A percentile compares a stretch with the other conserved stretches of the same genome.
Evolutionary conservation across 1,284 basidiomycete species (phyloP).

Genomic region (Gomphus bonarii): DNA sequence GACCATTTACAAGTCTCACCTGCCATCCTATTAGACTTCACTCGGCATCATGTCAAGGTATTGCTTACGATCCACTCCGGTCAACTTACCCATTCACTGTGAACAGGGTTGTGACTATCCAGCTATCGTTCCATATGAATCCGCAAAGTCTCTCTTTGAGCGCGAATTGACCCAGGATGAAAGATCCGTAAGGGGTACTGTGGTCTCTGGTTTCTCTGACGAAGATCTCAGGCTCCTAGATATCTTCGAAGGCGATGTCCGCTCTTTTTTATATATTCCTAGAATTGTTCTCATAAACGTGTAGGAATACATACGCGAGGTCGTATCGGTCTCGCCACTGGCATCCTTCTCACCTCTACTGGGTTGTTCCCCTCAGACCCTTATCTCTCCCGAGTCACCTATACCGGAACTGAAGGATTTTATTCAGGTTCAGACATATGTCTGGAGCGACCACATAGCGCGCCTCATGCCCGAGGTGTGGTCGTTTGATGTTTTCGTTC

Average conservation of each 20-base stretch:
- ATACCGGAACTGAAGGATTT: constrained; percentile 14
- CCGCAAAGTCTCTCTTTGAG: constrained; percentile 32
- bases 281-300: not conserved
- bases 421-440: constrained; percentile 55
- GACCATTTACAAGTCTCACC: constrained; percentile 46
- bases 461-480: constrained; percentile 54
- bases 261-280: constrained; percentile 20
- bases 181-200: constrained; percentile 54
- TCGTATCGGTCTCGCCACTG: constrained; percentile 45
- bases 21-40: constrained; percentile 49
- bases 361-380: constrained; percentile 20
- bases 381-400: constrained; percentile 12
- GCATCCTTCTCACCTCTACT: constrained; percentile 28
- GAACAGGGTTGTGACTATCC: constrained; percentile 57
- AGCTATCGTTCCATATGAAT: constrained; percentile 51
- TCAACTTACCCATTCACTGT: not conserved
- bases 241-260: constrained; percentile 70
- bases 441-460: constrained; percentile 42
- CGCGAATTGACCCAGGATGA: constrained; percentile 38
- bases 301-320: constrained; percentile 61
- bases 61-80: not conserved
- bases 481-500: constrained; percentile 67
- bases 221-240: constrained; percentile 55
- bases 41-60: constrained; percentile 57
- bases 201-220: constrained; percentile 54